Percentiles rank a stretch among this genome's conserved stretches.
Evolutionary conservation across 1,284 basidiomycete genomes (phyloP).

Genomic region (Heimioporus retisporus): DNA sequence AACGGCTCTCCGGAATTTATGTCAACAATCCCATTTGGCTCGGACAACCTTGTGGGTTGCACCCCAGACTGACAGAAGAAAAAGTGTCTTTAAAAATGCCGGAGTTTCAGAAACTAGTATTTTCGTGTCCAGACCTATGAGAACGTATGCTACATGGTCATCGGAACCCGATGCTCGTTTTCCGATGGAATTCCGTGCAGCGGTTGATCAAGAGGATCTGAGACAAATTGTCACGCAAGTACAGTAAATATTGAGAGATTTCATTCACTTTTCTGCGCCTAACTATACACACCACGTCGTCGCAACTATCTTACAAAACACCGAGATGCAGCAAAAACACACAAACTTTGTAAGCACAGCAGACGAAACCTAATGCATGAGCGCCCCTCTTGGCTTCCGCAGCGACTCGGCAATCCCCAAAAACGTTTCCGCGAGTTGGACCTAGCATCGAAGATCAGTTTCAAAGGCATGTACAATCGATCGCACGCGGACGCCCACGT

Average conservation of each 20-base stretch:
- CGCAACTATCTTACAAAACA: too few species aligned
- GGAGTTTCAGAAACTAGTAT: not conserved
- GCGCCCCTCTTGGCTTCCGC: conserved; percentile 60
- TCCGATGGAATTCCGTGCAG: conserved; percentile 5
- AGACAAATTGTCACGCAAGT: not conserved
- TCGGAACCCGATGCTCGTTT: not conserved
- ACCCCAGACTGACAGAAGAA: too few species aligned
- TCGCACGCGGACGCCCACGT: conserved; percentile 22
- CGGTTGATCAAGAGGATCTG: not conserved
- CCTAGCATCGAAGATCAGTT: conserved; percentile 28
- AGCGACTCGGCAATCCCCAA: conserved; percentile 68
- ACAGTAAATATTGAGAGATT: too few species aligned
- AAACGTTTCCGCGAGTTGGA: conserved; percentile 67
- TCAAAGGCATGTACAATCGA: not conserved
- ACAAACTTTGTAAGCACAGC: too few species aligned
- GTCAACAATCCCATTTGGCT: too few species aligned
- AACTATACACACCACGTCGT: too few species aligned
- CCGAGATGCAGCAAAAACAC: too few species aligned
- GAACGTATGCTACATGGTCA: not conserved
- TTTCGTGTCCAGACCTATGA: not conserved
- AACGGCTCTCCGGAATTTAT: too few species aligned
- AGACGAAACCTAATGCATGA: conserved; percentile 39
- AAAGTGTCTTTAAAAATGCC: not conserved
- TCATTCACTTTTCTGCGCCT: too few species aligned
- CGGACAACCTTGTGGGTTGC: too few species aligned